phyloP scores from a whole-genome alignment of 1,284 basidiomycete genomes.

The Cutaneotrichosporon cyanovorans region DNA sequence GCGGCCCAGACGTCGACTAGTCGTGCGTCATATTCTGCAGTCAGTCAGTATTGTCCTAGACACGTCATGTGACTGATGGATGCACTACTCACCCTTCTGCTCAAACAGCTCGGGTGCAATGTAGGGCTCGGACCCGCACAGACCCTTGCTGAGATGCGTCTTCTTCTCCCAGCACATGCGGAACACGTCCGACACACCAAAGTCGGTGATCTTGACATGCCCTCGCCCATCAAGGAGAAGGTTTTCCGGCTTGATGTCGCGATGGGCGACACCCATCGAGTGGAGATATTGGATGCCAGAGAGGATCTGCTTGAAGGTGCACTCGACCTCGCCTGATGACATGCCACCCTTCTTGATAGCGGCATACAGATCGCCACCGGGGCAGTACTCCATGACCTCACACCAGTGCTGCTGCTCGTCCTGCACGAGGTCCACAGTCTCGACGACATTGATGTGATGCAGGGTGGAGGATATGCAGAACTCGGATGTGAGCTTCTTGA shows the following conservation, averaged over 20 bases:
- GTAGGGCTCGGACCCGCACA: slow-evolving; percentile 96
- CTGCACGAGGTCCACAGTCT: slow-evolving; percentile 97
- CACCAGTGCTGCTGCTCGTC: slow-evolving; percentile 97
- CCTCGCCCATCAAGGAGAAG: slow-evolving; percentile 87
- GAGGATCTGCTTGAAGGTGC: slow-evolving; percentile 95
- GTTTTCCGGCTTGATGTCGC: slow-evolving; percentile 98
- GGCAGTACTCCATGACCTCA: slow-evolving; percentile 99
- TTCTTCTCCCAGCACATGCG: slow-evolving; percentile 96
- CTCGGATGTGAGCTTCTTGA: slow-evolving; percentile 98
- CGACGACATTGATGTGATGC: slow-evolving; percentile 93
- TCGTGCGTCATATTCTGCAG: slow-evolving; percentile 92
- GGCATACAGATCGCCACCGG: slow-evolving; percentile 92
- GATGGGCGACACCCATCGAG: slow-evolving; percentile 89
- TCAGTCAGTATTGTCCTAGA: background rate
- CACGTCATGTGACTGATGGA: too few species aligned
- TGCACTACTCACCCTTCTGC: slow-evolving; percentile 88
- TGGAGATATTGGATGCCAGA: slow-evolving; percentile 62
- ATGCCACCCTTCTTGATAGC: slow-evolving; percentile 97
- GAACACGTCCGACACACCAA: slow-evolving; percentile 96
- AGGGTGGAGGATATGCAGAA: slow-evolving; percentile 98
- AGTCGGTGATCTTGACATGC: slow-evolving; percentile 98
- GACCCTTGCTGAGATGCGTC: slow-evolving; percentile 90
- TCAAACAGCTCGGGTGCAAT: slow-evolving; percentile 97
- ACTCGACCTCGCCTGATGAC: slow-evolving; percentile 89
- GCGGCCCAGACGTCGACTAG: slow-evolving; percentile 97